A percentile compares a stretch with the other conserved stretches of the same genome.
Evolutionary conservation across 1,284 basidiomycete genomes (phyloP).

Genomic region (Termitomyces sp.): DNA sequence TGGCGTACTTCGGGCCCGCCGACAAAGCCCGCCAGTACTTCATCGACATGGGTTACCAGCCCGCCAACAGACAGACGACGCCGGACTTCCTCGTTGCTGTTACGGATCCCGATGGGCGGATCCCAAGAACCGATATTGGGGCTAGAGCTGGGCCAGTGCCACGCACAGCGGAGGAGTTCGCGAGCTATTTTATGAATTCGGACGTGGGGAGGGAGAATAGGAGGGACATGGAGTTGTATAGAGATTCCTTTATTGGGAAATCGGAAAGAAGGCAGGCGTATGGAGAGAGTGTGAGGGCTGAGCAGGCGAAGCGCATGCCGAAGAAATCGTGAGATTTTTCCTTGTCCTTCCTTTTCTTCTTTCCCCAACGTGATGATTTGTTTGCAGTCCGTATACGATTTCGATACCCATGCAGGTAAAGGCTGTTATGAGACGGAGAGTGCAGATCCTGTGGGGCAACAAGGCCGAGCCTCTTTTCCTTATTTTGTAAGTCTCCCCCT

Average conservation of each 20-base stretch:
- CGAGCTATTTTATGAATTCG: slow-evolving; percentile 30
- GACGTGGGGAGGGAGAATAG: slow-evolving; percentile 23
- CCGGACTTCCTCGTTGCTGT: slow-evolving; percentile 63
- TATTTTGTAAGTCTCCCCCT: slow-evolving; percentile 19
- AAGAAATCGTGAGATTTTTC: slow-evolving; percentile 20
- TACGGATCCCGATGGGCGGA: slow-evolving; percentile 58
- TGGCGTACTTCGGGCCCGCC: slow-evolving; percentile 70
- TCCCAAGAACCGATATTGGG: slow-evolving; percentile 34
- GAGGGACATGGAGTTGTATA: slow-evolving; percentile 32
- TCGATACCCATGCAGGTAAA: slow-evolving; percentile 57
- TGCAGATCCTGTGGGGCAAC: slow-evolving; percentile 63
- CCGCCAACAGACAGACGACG: slow-evolving; percentile 55
- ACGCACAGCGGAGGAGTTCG: slow-evolving; percentile 52
- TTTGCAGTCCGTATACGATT: slow-evolving; percentile 40
- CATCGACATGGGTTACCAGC: slow-evolving; percentile 60
- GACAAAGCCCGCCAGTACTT: slow-evolving; percentile 62
- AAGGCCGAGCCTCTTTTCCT: slow-evolving; percentile 30
- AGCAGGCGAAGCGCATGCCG: slow-evolving; percentile 15
- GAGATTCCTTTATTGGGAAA: slow-evolving; percentile 24
- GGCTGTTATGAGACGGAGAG: slow-evolving; percentile 56
- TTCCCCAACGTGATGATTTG: not conserved
- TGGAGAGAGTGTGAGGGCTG: slow-evolving; percentile 15
- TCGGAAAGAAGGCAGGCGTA: slow-evolving; percentile 13
- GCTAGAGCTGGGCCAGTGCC: slow-evolving; percentile 30
- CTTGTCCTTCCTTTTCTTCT: not conserved